phyloP scores from a whole-genome alignment of 2,329 filamentous ascomycete genomes.

The Colletotrichum sp. region DNA sequence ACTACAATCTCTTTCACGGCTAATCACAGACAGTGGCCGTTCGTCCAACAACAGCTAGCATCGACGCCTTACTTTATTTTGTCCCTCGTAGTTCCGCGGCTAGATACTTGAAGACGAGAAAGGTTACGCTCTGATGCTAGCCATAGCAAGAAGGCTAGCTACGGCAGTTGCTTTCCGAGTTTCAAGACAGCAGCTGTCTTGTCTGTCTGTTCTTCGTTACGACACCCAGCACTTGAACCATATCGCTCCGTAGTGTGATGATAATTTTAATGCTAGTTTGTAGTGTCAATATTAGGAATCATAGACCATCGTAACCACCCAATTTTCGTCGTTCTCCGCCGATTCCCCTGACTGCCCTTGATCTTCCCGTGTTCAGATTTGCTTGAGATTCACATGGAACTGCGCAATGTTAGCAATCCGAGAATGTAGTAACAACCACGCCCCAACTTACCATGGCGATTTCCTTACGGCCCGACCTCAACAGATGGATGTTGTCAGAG shows the following conservation, averaged over 20 bases:
- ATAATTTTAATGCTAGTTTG: neutral
- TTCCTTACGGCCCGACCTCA: slow-evolving; percentile 31
- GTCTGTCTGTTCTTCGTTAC: neutral
- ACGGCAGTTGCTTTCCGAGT: neutral
- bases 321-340: neutral
- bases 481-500: slow-evolving; percentile 36
- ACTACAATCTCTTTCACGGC: neutral
- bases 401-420: neutral
- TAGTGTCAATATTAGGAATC: neutral
- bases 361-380: neutral
- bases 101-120: neutral
- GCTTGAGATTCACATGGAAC: slow-evolving; percentile 18
- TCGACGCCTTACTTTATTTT: neutral
- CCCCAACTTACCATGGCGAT: slow-evolving; percentile 37
- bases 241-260: neutral
- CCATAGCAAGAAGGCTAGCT: neutral
- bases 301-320: neutral
- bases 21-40: accelerated
- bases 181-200: neutral
- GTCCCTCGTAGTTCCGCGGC: neutral
- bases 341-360: neutral
- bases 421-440: accelerated
- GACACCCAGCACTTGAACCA: too few species aligned
- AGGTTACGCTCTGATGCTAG: neutral
- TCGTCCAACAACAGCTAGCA: neutral